Percentiles rank a stretch among this genome's conserved stretches.
Evolutionary conservation across 345 rosid species (phyloP).

Genomic region (Eucalyptus polybractea): DNA sequence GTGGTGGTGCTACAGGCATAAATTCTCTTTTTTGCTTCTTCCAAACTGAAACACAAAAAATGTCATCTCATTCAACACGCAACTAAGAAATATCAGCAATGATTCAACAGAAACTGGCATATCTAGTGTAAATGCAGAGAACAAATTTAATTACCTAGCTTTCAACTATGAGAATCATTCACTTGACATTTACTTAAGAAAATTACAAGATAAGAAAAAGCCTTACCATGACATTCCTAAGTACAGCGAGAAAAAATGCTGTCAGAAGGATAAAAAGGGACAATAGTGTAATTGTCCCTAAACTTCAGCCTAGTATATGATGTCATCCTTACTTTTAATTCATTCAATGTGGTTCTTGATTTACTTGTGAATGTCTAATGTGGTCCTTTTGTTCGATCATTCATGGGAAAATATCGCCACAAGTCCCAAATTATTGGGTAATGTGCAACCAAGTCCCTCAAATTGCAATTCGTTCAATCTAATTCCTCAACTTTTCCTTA

Average conservation of each 20-base stretch:
- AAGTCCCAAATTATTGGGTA: background rate
- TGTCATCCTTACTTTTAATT: background rate
- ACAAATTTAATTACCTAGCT: background rate
- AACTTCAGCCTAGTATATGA: background rate
- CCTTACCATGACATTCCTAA: background rate
- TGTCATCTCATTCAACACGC: background rate
- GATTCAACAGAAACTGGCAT: background rate
- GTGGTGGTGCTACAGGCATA: constrained; percentile 97
- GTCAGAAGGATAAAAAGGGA: background rate
- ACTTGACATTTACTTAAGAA: background rate
- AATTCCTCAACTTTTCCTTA: background rate
- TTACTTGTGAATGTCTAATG: background rate
- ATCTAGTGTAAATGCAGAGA: background rate
- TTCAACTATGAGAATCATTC: background rate
- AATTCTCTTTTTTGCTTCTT: constrained; percentile 72
- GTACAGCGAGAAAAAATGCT: background rate
- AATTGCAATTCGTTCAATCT: background rate
- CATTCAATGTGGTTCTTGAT: background rate
- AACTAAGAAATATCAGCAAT: background rate
- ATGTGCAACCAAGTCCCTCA: background rate
- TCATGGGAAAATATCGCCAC: background rate
- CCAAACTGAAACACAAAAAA: constrained; percentile 36
- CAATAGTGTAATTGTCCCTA: background rate
- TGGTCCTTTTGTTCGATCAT: too few species aligned
- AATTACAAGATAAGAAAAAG: background rate